Percentiles rank a stretch among this genome's conserved stretches.
phyloP scores from a whole-genome alignment of 2,329 filamentous ascomycete species.

The Sclerotinia subarctica region DNA sequence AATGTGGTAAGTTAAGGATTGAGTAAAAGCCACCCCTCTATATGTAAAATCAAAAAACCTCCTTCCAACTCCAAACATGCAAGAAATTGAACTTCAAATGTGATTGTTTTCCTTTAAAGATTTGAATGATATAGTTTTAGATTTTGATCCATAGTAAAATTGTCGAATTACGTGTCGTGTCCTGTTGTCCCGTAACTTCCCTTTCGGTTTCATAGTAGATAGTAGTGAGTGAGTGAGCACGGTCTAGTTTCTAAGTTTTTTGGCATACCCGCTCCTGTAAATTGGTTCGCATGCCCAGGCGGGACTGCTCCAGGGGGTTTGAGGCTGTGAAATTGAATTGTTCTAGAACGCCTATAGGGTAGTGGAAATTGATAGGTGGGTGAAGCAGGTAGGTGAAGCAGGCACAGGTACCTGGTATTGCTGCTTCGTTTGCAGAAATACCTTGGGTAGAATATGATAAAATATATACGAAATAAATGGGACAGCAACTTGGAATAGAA shows the following conservation, averaged over 20 bases:
- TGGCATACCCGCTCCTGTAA: neutral
- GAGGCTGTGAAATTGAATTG: neutral
- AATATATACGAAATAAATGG: neutral
- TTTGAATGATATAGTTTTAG: neutral
- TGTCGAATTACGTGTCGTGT: slow-evolving; percentile 17
- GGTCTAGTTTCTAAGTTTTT: neutral
- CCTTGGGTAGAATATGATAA: too few species aligned
- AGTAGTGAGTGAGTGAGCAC: slow-evolving; percentile 9
- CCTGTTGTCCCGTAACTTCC: neutral
- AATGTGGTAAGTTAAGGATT: slow-evolving; percentile 4
- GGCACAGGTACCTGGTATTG: neutral
- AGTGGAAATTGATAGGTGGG: neutral
- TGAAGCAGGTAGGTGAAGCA: too few species aligned
- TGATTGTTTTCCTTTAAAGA: neutral
- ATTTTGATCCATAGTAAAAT: slow-evolving; percentile 12
- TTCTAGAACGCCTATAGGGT: neutral
- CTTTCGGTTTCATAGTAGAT: neutral
- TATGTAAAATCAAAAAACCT: neutral
- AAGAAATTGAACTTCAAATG: slow-evolving; percentile 1
- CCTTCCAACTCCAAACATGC: slow-evolving; percentile 14
- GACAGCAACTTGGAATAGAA: too few species aligned
- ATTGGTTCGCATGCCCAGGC: neutral
- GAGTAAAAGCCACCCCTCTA: neutral
- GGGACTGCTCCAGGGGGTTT: neutral
- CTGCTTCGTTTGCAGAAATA: neutral